Evolutionary conservation across 1,284 basidiomycete genomes (phyloP), one percentile per base, ranked within the genome.

Genomic region (Sanghuangporus baumii): DNA sequence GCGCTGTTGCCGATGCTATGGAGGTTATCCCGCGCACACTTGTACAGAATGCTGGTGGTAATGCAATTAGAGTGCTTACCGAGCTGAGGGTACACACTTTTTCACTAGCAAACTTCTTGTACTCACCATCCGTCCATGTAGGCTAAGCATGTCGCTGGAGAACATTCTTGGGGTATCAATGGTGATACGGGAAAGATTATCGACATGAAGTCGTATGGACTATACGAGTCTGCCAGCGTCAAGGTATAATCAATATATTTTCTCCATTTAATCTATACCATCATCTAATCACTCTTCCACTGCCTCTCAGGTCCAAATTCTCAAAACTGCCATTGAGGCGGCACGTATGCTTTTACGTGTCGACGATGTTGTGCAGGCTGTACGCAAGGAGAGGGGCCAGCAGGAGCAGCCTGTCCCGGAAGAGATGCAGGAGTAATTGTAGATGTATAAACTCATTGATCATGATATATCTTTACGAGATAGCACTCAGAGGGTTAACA

Each of bases 291-390:
- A 52, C 51, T 63, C 56, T 64, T 63, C 8, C 34, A 5, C 55
- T 48, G 2, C 18, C 26, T 43, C 59, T 20, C 65, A 87, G 89
- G 91, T 97, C 57, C 96, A 98, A 81, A 98, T 90, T 18, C 79
- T 98, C 72, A 98, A 99, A 84, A 99, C 96, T 9, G 96, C 96
- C 16, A 91, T 98, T 68, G 95, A 98, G 87, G 92, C 90, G 47
- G 91, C 96, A 0, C 92, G 94, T 14, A 87, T 98, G 76, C 79
- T 98, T 11, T 82, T 98, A 14, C 88, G 96, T 41, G 95, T 98
- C 2, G 96, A 98, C 73, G 95, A 98, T 71, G 93, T 97, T 60
- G 94, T 96, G 11, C 90, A 91, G 69, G 94, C 94, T 16, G 82
- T 86, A 37, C 81, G 89, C 63, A 87, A 88, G 71, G 88, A 89